Evolutionary conservation across 805 yeast genomes (phyloP).

Genomic region (Candida ascalaphidarum): DNA sequence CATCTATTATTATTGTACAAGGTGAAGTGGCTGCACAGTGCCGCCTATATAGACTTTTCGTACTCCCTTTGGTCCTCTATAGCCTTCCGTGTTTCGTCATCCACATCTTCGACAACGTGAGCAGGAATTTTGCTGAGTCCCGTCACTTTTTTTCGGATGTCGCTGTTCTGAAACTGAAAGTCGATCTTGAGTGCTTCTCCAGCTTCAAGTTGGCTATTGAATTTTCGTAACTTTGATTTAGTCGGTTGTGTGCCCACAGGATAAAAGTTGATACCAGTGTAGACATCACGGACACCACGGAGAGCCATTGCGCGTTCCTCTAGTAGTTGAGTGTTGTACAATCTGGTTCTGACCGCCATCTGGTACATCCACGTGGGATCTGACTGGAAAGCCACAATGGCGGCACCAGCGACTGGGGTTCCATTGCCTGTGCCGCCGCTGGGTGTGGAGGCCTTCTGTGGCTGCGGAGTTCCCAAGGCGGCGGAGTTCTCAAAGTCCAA

Average conservation of each 20-base stretch:
- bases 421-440: constrained; percentile 3
- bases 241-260: constrained; percentile 75
- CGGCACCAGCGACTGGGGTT: constrained; percentile 33
- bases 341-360: constrained; percentile 71
- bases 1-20: no score
- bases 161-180: constrained; percentile 33
- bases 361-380: constrained; percentile 81
- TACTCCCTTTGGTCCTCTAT: constrained; percentile 51
- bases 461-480: no score
- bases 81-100: constrained; percentile 50
- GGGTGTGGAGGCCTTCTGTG: constrained; percentile 6
- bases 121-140: constrained; percentile 57
- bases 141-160: constrained; percentile 45
- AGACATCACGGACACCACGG: constrained; percentile 67
- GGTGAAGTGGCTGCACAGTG: no score
- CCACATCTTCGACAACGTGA: constrained; percentile 49
- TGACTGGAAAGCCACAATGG: constrained; percentile 32
- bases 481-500: constrained; percentile 45
- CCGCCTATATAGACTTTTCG: constrained; percentile 29
- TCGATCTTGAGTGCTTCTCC: constrained; percentile 31
- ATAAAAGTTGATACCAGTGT: constrained; percentile 72
- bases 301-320: constrained; percentile 48
- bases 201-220: constrained; percentile 9
- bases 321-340: constrained; percentile 57
- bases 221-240: constrained; percentile 18